Evolutionary conservation across 2,329 filamentous ascomycete genomes (phyloP).

Genomic region (Grosmannia huntii): DNA sequence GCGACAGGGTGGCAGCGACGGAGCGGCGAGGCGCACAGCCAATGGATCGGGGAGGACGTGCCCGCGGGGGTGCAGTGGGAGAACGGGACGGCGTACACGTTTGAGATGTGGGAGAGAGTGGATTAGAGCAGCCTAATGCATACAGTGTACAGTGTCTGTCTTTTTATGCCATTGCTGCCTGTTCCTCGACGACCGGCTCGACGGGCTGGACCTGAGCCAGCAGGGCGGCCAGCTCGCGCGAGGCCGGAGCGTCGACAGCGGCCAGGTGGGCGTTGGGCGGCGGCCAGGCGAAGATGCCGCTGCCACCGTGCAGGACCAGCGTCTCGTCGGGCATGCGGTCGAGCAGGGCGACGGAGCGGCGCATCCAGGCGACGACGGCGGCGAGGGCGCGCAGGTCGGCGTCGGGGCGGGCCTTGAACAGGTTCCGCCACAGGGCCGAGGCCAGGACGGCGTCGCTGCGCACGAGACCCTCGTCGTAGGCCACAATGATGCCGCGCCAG

Average conservation of each 20-base stretch:
- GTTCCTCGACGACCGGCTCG: background rate
- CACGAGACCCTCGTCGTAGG: slow-evolving; percentile 71
- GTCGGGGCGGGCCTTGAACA: slow-evolving; percentile 59
- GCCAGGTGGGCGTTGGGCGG: slow-evolving; percentile 22
- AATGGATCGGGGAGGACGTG: slow-evolving; percentile 54
- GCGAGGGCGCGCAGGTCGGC: slow-evolving; percentile 37
- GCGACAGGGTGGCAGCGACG: slow-evolving; percentile 38
- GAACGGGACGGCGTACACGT: slow-evolving; percentile 52
- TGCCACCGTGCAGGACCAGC: slow-evolving; percentile 18
- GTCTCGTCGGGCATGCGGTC: slow-evolving; percentile 36
- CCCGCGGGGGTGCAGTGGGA: slow-evolving; percentile 46
- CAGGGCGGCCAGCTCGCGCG: slow-evolving; percentile 23
- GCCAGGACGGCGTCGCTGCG: slow-evolving; percentile 68
- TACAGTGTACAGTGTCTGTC: background rate
- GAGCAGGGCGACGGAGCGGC: slow-evolving; percentile 31
- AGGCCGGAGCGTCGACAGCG: slow-evolving; percentile 27
- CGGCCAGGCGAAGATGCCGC: slow-evolving; percentile 29
- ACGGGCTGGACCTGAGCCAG: slow-evolving; percentile 8
- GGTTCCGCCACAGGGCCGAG: slow-evolving; percentile 81
- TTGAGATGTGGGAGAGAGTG: slow-evolving; percentile 59
- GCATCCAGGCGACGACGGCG: slow-evolving; percentile 45
- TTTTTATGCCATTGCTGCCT: background rate
- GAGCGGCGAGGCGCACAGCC: slow-evolving; percentile 38
- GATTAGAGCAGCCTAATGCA: slow-evolving; percentile 8
- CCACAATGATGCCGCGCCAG: slow-evolving; percentile 76